phyloP scores from a whole-genome alignment of 805 yeast genomes.

The Ogataea degrootiae region DNA sequence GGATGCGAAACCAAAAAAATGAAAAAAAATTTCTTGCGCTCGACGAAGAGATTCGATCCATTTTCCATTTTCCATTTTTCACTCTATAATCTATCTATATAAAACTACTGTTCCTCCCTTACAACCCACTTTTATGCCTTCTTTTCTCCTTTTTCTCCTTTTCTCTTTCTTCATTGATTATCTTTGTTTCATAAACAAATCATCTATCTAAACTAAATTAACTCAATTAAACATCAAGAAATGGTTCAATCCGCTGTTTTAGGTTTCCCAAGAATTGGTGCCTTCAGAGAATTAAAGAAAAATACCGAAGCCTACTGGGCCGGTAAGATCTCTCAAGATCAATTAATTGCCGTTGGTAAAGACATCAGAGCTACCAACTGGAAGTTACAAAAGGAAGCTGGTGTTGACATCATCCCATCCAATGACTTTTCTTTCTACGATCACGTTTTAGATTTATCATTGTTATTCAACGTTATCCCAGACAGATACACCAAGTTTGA shows the following conservation, averaged over 20 bases:
- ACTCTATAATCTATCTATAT: not conserved
- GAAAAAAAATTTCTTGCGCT: too few species aligned
- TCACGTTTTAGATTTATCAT: slow-evolving; percentile 89
- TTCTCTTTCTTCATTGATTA: not conserved
- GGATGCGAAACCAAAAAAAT: too few species aligned
- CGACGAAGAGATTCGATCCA: too few species aligned
- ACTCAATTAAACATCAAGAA: slow-evolving; percentile 17
- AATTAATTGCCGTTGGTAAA: slow-evolving; percentile 87
- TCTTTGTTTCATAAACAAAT: not conserved
- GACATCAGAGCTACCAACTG: slow-evolving; percentile 94
- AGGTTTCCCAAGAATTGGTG: slow-evolving; percentile 99
- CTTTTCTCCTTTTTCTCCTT: not conserved
- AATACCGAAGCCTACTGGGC: slow-evolving; percentile 99
- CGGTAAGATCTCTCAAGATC: slow-evolving; percentile 86
- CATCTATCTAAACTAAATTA: not conserved
- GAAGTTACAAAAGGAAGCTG: slow-evolving; percentile 96
- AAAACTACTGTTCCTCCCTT: not conserved
- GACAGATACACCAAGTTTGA: slow-evolving; percentile 92
- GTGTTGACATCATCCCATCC: slow-evolving; percentile 95
- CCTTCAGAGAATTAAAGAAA: slow-evolving; percentile 98
- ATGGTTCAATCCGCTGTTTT: slow-evolving; percentile 97
- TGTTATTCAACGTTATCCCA: slow-evolving; percentile 93
- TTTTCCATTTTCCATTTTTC: not conserved
- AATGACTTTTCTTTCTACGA: slow-evolving; percentile 98
- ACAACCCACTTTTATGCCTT: not conserved